Evolutionary conservation across 2,329 filamentous ascomycete genomes (phyloP).

Genomic region (Chaetothyriales sp.): DNA sequence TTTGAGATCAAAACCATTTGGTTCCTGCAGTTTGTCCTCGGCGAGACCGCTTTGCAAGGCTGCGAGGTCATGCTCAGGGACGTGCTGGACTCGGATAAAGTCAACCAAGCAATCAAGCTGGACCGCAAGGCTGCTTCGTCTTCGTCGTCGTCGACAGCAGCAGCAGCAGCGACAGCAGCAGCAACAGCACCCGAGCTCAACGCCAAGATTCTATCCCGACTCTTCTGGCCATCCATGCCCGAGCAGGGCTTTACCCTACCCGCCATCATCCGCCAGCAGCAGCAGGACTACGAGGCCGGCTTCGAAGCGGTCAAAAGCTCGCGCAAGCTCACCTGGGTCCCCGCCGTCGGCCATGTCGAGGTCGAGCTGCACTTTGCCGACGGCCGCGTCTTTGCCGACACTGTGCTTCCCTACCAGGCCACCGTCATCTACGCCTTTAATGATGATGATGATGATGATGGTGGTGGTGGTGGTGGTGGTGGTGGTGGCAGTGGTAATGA

Average conservation of each 20-base stretch:
- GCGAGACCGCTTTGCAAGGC: slow-evolving; percentile 69
- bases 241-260: slow-evolving; percentile 34
- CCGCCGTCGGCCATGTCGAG: slow-evolving; percentile 62
- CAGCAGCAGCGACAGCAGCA: neutral
- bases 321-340: slow-evolving; percentile 77
- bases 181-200: slow-evolving; percentile 39
- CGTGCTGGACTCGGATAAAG: slow-evolving; percentile 63
- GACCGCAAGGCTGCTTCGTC: slow-evolving; percentile 21
- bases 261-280: slow-evolving; percentile 36
- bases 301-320: slow-evolving; percentile 71
- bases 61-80: slow-evolving; percentile 97
- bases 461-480: too few relatives aligned
- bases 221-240: slow-evolving; percentile 81
- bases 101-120: slow-evolving; percentile 53
- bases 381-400: slow-evolving; percentile 46
- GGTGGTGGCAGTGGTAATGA: too few relatives aligned
- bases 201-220: slow-evolving; percentile 73
- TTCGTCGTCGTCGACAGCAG: neutral
- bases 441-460: too few relatives aligned
- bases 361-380: slow-evolving; percentile 75
- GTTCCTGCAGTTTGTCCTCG: slow-evolving; percentile 75
- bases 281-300: slow-evolving; percentile 54
- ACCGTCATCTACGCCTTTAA: slow-evolving; percentile 77
- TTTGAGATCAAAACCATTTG: slow-evolving; percentile 73
- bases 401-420: slow-evolving; percentile 70